A percentile compares a stretch with the other conserved stretches of the same genome.
Evolutionary conservation across 2,329 filamentous ascomycete genomes (phyloP).

Genomic region (Pseudogymnoascus sp.): DNA sequence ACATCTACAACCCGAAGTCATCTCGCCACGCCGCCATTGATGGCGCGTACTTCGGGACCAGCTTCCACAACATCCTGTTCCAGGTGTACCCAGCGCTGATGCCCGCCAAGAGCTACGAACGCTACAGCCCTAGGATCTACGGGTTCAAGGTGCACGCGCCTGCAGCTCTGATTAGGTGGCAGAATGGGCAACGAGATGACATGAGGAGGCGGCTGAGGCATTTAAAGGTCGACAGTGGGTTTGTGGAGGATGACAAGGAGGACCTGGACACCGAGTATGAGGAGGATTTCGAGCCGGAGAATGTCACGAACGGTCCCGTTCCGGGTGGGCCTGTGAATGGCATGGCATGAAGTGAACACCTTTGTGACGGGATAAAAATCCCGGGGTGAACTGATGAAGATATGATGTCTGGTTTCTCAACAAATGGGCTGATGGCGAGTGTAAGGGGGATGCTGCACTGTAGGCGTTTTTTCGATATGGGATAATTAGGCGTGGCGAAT

Average conservation of each 20-base stretch:
- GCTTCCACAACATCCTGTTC: constrained; percentile 98
- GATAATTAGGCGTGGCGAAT: background rate
- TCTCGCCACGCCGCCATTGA: constrained; percentile 92
- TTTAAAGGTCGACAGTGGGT: constrained; percentile 69
- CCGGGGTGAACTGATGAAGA: background rate
- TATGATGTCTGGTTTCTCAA: constrained; percentile 5
- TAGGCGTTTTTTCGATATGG: background rate
- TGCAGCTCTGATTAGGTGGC: constrained; percentile 85
- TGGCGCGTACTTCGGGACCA: constrained; percentile 95
- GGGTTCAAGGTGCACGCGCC: constrained; percentile 92
- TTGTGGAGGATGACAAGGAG: constrained; percentile 55
- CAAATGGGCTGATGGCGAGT: constrained; percentile 2
- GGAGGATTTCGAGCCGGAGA: constrained; percentile 1
- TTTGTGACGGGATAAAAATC: background rate
- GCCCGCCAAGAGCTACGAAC: constrained; percentile 73
- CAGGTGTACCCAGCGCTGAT: constrained; percentile 92
- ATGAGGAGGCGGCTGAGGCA: constrained; percentile 69
- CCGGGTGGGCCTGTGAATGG: background rate
- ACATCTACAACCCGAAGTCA: constrained; percentile 98
- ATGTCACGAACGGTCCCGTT: background rate
- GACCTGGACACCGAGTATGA: background rate
- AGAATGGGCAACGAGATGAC: constrained; percentile 69
- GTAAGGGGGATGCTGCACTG: constrained; percentile 1
- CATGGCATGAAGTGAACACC: background rate
- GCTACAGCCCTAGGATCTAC: constrained; percentile 86